Conservation (phyloP, 441 rosid species). For the Populus tomentosa region DNA sequence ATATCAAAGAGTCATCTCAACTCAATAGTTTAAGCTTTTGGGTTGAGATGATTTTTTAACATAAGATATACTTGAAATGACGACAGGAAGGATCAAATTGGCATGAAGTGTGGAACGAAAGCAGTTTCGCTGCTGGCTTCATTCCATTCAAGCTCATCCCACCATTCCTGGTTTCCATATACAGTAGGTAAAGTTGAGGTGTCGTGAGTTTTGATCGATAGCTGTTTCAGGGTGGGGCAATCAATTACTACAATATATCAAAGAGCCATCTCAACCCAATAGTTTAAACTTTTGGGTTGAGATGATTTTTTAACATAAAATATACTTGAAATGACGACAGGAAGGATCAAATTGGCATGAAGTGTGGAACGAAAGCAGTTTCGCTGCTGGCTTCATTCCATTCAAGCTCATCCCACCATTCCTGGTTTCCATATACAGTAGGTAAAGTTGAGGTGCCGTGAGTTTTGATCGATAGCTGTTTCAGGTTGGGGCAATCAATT, state of each 20-base stretch:
- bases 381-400: conserved; percentile 20
- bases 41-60: no score
- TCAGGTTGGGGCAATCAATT: conserved; percentile 34
- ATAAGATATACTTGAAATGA: not conserved
- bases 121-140: conserved; percentile 12
- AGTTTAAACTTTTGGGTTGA: no score
- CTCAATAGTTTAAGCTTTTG: no score
- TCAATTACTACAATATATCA: conserved; percentile 24
- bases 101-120: conserved; percentile 24
- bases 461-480: conserved; percentile 29
- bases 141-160: conserved; percentile 38
- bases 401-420: conserved; percentile 48
- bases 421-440: conserved; percentile 34
- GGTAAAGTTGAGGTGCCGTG: conserved; percentile 7
- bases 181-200: conserved; percentile 21
- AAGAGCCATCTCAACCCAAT: no score
- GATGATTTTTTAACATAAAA: no score
- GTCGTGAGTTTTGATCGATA: conserved; percentile 24
- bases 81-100: conserved; percentile 11
- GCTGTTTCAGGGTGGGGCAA: conserved; percentile 35
- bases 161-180: conserved; percentile 42
- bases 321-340: not conserved
- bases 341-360: conserved; percentile 19
- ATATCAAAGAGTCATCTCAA: no score
- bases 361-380: conserved; percentile 18